Evolutionary conservation across 116 monocot genomes (phyloP).

Genomic region (Phalaenopsis hybrid): DNA sequence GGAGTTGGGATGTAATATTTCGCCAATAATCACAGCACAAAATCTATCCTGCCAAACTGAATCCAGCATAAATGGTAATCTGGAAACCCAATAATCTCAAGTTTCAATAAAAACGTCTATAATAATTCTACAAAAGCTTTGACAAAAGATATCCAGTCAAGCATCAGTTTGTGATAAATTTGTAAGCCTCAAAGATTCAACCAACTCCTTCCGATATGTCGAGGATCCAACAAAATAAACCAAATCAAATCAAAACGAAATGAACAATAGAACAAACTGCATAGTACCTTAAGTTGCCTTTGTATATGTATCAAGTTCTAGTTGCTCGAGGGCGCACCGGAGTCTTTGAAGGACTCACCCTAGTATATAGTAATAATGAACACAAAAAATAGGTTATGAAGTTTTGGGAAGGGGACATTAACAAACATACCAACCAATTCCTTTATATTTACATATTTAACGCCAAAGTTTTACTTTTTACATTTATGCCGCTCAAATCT

Average conservation of each 20-base stretch:
- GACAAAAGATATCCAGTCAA: neutral
- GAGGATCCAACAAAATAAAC: neutral
- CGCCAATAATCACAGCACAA: too few relatives aligned
- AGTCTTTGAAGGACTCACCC: constrained; percentile 91
- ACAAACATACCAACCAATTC: neutral
- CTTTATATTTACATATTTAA: too few relatives aligned
- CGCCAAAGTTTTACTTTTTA: too few relatives aligned
- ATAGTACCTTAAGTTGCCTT: neutral
- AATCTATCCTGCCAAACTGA: too few relatives aligned
- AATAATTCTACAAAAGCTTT: neutral
- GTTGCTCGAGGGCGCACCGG: constrained; percentile 55
- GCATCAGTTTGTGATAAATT: neutral
- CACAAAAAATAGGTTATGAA: neutral
- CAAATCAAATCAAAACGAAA: neutral
- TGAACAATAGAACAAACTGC: neutral
- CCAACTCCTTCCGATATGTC: neutral
- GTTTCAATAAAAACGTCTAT: too few relatives aligned
- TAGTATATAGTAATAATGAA: constrained; percentile 12
- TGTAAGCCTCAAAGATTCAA: neutral
- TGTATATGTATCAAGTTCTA: constrained; percentile 6
- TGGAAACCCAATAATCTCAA: too few relatives aligned
- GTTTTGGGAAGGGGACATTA: neutral
- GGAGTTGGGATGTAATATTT: too few relatives aligned
- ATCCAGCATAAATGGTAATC: too few relatives aligned
- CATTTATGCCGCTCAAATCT: too few relatives aligned